phyloP scores from a whole-genome alignment of 192 early-diverging fungal genomes.

The Backusella tarrabulga region DNA sequence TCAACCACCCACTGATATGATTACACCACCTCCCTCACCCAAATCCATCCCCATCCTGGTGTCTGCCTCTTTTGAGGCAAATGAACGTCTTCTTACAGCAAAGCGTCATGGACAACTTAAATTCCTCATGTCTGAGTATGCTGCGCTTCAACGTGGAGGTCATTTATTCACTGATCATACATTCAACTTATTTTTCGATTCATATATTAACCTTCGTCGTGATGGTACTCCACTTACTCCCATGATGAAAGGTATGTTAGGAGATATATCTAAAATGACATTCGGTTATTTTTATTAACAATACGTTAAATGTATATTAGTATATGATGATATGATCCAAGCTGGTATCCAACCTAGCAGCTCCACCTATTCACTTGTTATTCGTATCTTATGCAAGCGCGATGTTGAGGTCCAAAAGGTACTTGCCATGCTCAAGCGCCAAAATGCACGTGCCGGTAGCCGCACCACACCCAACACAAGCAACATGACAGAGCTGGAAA shows the following conservation, averaged over 20 bases:
- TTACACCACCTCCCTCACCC: constrained; percentile 16
- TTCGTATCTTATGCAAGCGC: constrained; percentile 33
- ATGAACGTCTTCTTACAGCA: constrained; percentile 23
- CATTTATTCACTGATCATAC: constrained; percentile 27
- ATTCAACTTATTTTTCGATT: constrained; percentile 36
- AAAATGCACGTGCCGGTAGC: constrained; percentile 25
- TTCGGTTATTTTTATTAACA: neutral
- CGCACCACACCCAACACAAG: neutral
- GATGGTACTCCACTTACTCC: constrained; percentile 31
- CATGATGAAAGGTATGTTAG: constrained; percentile 20
- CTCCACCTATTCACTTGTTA: constrained; percentile 28
- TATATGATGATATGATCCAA: constrained; percentile 37
- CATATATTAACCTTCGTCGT: constrained; percentile 28
- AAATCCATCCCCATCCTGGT: neutral
- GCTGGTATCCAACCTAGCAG: constrained; percentile 11
- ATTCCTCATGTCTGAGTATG: constrained; percentile 25
- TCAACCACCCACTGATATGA: neutral
- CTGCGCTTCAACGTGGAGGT: constrained; percentile 23
- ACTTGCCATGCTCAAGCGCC: constrained; percentile 32
- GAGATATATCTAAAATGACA: neutral
- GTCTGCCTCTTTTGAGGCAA: constrained; percentile 15
- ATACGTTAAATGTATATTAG: neutral
- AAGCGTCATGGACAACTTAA: constrained; percentile 29
- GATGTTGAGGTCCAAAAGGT: constrained; percentile 40
- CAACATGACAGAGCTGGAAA: constrained; percentile 24